A percentile compares a stretch with the other conserved stretches of the same genome.
Evolutionary conservation across 768 basidiomycete species (phyloP).

Genomic region (Pleurotus salmoneostramineus): DNA sequence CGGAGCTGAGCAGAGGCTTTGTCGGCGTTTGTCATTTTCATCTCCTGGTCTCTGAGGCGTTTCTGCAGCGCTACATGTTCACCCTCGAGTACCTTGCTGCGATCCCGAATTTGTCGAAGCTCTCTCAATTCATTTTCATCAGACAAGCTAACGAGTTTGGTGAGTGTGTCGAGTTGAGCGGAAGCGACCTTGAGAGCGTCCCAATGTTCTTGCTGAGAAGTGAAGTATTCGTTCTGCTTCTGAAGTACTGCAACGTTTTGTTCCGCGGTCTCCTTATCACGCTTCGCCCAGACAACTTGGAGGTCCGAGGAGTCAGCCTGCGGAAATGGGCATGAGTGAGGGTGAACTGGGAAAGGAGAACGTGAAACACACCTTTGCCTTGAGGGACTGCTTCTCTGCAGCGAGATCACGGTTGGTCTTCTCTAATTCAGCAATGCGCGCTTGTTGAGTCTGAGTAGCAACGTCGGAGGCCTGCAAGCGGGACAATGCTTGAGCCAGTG

Average conservation of each 20-base stretch:
- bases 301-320: conserved; percentile 63
- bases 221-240: conserved; percentile 55
- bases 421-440: conserved; percentile 61
- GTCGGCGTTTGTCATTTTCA: conserved; percentile 56
- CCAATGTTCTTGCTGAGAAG: conserved; percentile 71
- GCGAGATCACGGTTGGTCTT: conserved; percentile 48
- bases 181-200: conserved; percentile 67
- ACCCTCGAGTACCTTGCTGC: conserved; percentile 57
- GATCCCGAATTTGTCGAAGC: conserved; percentile 62
- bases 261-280: conserved; percentile 58
- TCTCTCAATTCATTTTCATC: conserved; percentile 75
- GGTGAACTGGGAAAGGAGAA: neutral
- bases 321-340: neutral
- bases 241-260: conserved; percentile 51
- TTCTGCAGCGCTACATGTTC: conserved; percentile 68
- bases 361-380: conserved; percentile 48
- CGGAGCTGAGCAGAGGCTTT: conserved; percentile 51
- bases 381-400: conserved; percentile 54
- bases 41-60: conserved; percentile 70
- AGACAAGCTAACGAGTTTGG: conserved; percentile 53
- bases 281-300: conserved; percentile 48
- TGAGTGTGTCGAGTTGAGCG: conserved; percentile 70
- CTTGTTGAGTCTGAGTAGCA: conserved; percentile 52
- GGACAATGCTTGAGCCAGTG: conserved; percentile 67
- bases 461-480: conserved; percentile 74